phyloP scores from a whole-genome alignment of 805 yeast genomes.

The Starmerella apis region DNA sequence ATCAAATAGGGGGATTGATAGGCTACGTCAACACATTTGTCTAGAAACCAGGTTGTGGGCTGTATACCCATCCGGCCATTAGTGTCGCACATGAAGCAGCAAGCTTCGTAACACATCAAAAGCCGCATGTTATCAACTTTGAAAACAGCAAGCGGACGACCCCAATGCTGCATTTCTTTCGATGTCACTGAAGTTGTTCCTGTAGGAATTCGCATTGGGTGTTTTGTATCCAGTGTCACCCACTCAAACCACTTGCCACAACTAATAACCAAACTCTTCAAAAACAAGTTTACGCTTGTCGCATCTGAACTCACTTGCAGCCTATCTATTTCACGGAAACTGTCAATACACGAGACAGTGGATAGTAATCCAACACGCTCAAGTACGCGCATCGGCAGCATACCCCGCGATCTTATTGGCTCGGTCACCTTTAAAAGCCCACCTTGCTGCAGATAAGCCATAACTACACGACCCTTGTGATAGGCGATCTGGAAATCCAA shows the following conservation, averaged over 20 bases:
- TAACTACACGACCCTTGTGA: conserved; percentile 51
- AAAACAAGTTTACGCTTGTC: conserved; percentile 50
- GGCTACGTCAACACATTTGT: conserved; percentile 31
- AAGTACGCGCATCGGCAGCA: conserved; percentile 17
- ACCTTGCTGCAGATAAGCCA: conserved; percentile 48
- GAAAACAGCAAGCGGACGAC: conserved; percentile 39
- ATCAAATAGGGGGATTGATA: conserved; percentile 38
- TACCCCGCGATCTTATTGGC: conserved; percentile 34
- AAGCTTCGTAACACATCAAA: conserved; percentile 56
- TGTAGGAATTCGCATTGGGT: conserved; percentile 47
- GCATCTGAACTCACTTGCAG: conserved; percentile 49
- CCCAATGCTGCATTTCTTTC: conserved; percentile 27
- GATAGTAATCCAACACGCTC: conserved; percentile 16
- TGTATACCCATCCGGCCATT: conserved; percentile 35
- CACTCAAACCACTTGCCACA: conserved; percentile 59
- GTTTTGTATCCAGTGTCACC: conserved; percentile 47
- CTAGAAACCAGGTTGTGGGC: conserved; percentile 36
- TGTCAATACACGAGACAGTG: conserved; percentile 30
- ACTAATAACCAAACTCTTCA: conserved; percentile 49
- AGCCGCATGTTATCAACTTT: conserved; percentile 46
- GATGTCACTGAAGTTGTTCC: conserved; percentile 4
- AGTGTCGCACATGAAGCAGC: conserved; percentile 55
- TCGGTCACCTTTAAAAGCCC: conserved; percentile 56
- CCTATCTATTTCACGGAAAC: conserved; percentile 38
- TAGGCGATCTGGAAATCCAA: conserved; percentile 54